A percentile compares a stretch with the other conserved stretches of the same genome.
Conservation (phyloP, 2,329 filamentous ascomycete species). For the Trichocomaceae sp. region DNA sequence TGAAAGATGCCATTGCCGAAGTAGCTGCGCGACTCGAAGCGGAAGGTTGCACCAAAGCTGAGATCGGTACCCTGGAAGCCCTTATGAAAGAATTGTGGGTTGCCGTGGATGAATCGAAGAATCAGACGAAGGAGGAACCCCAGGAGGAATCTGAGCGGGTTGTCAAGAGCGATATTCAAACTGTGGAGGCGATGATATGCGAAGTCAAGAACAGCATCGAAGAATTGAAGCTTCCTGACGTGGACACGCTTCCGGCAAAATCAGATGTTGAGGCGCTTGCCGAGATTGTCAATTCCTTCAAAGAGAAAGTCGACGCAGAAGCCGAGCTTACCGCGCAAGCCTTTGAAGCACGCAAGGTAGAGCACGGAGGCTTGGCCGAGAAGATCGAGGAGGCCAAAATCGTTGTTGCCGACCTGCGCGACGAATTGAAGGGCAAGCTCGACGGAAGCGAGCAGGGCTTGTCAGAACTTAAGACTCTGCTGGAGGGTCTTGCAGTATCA, state of each 20-base stretch:
- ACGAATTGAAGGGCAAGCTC: constrained; percentile 68
- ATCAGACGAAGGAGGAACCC: constrained; percentile 35
- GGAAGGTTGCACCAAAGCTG: constrained; percentile 66
- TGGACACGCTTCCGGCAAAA: constrained; percentile 65
- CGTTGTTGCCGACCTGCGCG: constrained; percentile 71
- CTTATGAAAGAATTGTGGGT: constrained; percentile 71
- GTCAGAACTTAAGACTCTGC: constrained; percentile 48
- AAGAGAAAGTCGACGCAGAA: constrained; percentile 58
- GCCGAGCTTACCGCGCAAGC: constrained; percentile 69
- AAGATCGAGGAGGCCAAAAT: constrained; percentile 72
- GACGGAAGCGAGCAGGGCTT: constrained; percentile 66
- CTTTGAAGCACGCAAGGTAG: constrained; percentile 75
- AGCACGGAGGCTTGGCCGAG: constrained; percentile 71
- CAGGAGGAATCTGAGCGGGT: constrained; percentile 53
- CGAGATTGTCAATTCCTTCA: constrained; percentile 62
- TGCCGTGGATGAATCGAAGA: constrained; percentile 64
- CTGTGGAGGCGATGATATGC: constrained; percentile 72
- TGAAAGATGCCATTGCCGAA: constrained; percentile 64
- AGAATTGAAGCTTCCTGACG: constrained; percentile 63
- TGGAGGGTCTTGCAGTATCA: constrained; percentile 63
- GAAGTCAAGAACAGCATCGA: constrained; percentile 77
- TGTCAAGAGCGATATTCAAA: constrained; percentile 74
- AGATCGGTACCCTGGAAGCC: constrained; percentile 68
- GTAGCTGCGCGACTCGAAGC: constrained; percentile 62
- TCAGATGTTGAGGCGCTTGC: constrained; percentile 67